Base-by-base conservation (phyloP, 148 eudicot species). In the Limonium bicolor region DNA sequence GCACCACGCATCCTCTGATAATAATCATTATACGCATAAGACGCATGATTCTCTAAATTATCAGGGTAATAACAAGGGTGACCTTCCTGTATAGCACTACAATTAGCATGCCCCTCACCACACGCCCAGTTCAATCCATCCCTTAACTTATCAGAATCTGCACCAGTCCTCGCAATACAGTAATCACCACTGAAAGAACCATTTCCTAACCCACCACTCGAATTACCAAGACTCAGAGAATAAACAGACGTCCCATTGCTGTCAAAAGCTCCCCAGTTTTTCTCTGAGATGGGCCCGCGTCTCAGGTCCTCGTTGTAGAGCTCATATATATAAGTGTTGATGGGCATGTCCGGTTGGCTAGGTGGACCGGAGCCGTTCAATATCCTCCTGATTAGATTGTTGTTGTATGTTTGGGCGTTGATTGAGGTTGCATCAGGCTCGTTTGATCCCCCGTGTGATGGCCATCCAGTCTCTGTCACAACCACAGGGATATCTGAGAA, bases 401-500 rank as follows among this genome's bases (percentile, higher is more conserved):
- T 84, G 22, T 60, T 77, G 47, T 63, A 88, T 6, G 72, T 62
- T 47, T 84, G 70, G 4, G 97, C 92, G 49, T 88, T 80, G 40
- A 66, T 64, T 25, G 55, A 41, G 0, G 84, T 77, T n/a, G 97
- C 95, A 62, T 74, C 84, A 27, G 77, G 82, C 50, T 88, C 97
- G 8, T 62, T 70, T 39, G 73, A 50, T 32, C 93, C 94, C 22
- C 97, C 97, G 6, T 57, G 53, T 68, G 67, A 84, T 6, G 97
- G 95, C 97, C 97, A 88, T 4, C 97, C 97, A 22, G 95, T 72
- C 67, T 88, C 95, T 0, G 95, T 84, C 31, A 88, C 97, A 17
- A 88, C 81, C n/a, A 84, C 67, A 19, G 86, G 83, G 43, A 88
- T 75, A 20, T 38, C 65, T 2, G 95, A 77, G 34, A 77, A 61